These are phyloP conservation scores for Goffeauzyma gilvescens DNA, from an alignment of 768 basidiomycete genomes.

Conservation along the genomic window DNA sequence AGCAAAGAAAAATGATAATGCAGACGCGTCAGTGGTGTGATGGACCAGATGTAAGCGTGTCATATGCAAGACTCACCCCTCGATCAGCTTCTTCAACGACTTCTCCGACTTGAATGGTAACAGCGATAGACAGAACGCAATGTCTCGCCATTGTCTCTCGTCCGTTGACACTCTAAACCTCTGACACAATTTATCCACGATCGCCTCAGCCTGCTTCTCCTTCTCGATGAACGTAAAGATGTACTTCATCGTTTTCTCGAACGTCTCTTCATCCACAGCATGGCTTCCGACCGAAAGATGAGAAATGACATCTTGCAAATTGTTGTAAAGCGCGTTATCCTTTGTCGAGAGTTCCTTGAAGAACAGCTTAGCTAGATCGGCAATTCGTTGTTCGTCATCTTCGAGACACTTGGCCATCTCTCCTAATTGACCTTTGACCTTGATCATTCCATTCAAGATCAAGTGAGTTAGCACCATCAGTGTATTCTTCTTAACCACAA, in stretches of 20 bases:
- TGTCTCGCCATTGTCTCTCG: constrained; percentile 88
- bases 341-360: constrained; percentile 90
- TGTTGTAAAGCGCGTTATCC: constrained; percentile 98
- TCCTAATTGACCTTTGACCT: constrained; percentile 94
- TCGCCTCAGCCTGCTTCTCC: constrained; percentile 90
- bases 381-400: constrained; percentile 66
- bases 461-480: constrained; percentile 94
- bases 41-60: neutral
- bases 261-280: constrained; percentile 76
- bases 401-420: constrained; percentile 99
- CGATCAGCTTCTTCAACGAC: constrained; percentile 87
- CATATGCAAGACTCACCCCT: constrained; percentile 35
- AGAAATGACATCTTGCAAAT: constrained; percentile 92
- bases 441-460: constrained; percentile 97
- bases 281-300: constrained; percentile 79
- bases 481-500: constrained; percentile 95
- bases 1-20: too few relatives aligned
- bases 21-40: too few relatives aligned
- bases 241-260: constrained; percentile 80
- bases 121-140: constrained; percentile 82
- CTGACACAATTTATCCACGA: constrained; percentile 94
- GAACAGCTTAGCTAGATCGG: constrained; percentile 92
- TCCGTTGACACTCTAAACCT: constrained; percentile 76
- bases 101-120: constrained; percentile 93
- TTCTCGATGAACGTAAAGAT: constrained; percentile 97